Conservation (phyloP, 805 yeast species). For the Scheffersomyces coipomensis region DNA sequence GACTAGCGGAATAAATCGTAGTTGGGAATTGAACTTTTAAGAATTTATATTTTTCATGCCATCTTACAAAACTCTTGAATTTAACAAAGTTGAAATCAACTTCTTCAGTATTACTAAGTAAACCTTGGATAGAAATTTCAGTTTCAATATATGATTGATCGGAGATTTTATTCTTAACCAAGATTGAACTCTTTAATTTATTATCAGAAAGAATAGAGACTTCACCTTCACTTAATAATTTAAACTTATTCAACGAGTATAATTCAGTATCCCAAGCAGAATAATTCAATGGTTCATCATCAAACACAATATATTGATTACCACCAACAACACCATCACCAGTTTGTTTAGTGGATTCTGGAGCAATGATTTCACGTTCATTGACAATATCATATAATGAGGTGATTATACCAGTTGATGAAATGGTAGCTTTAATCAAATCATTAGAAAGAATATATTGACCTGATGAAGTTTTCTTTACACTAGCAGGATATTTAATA, state of each 20-base stretch:
- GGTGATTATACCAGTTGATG: constrained; percentile 52
- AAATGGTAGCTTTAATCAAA: constrained; percentile 54
- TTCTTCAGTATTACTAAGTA: constrained; percentile 34
- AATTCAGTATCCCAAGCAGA: constrained; percentile 99
- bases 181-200: constrained; percentile 61
- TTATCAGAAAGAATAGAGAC: constrained; percentile 46
- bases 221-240: constrained; percentile 41
- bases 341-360: constrained; percentile 50
- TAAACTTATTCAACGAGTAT: constrained; percentile 73
- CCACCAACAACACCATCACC: constrained; percentile 49
- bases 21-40: constrained; percentile 95
- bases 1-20: constrained; percentile 63
- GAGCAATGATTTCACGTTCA: constrained; percentile 64
- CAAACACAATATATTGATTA: constrained; percentile 77
- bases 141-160: constrained; percentile 59
- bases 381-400: constrained; percentile 60
- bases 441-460: constrained; percentile 57
- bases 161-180: constrained; percentile 61
- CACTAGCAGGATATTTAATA: constrained; percentile 49
- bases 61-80: constrained; percentile 54
- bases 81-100: constrained; percentile 34
- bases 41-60: constrained; percentile 88
- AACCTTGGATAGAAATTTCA: constrained; percentile 65
- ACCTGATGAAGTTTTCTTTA: constrained; percentile 37
- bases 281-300: constrained; percentile 87